Base-by-base conservation (phyloP, 1,284 basidiomycete genomes). In the Moesziomyces globuligerus region DNA sequence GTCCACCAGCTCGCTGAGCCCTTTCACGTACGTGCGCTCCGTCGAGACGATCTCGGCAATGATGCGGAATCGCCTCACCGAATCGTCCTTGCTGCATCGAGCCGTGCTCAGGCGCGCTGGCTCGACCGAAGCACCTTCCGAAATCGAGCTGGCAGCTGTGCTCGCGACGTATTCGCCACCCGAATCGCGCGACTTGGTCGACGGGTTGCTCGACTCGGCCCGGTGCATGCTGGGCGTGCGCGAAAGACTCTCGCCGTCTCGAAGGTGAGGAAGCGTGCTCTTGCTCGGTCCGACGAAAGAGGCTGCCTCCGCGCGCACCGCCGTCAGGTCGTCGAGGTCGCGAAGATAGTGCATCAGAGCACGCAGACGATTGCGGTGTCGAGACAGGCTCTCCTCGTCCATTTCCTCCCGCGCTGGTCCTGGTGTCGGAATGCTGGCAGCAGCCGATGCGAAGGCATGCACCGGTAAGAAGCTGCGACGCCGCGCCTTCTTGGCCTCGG, bases 321-420 rank as follows among this genome's bases (percentile, higher is more conserved):
- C 58, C 4, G 55, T 47, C 29, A 98, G 86, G 80, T 97, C 94
- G 78, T 94, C 90, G 87, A 98, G 90, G 79, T 98, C 95, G 76
- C 90, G 90, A 20, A 98, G 87, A 83, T 98, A 98, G 17, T 91
- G 90, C 90, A 98, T 94, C 37, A 98, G 88, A 11, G 91, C 91
- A 59, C 92, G 88, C 47, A 98, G 85, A 23, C 91, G 92, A 42
- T 89, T 86, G 72, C 87, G 87, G 75, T 91, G 90, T 40, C 8
- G 47, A 17, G 69, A 49, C 13, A 59, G 48, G 39, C 55, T 62
- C 29, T 69, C 65, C 20, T 69, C 70, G 36, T 65, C 55, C 46
- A 62, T 50, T 52, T 55, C 58, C 29, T 51, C 28, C 11, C 28
- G 48, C 7, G 48, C 37, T 13, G 46, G 11, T 32, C 13, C 13